phyloP scores from a whole-genome alignment of 805 yeast genomes.

The Kodamaea kakaduensis region DNA sequence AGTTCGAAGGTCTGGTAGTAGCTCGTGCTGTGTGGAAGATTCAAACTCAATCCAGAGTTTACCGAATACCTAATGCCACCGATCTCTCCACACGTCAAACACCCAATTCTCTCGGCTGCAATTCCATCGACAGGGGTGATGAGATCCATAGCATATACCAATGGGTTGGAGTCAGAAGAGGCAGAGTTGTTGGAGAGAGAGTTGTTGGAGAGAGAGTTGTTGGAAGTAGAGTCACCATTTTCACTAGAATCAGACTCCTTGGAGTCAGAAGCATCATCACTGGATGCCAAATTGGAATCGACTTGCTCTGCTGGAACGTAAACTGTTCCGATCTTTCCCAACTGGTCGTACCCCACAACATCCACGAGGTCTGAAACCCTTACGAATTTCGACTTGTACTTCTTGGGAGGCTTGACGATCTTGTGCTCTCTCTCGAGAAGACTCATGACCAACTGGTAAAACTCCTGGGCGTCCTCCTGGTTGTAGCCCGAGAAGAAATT shows the following conservation, averaged over 20 bases:
- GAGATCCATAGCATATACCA: constrained; percentile 51
- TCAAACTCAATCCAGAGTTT: constrained; percentile 67
- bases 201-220: too few relatives aligned
- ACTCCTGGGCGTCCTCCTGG: constrained; percentile 97
- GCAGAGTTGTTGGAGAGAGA: too few relatives aligned
- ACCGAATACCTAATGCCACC: constrained; percentile 88
- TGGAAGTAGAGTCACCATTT: too few relatives aligned
- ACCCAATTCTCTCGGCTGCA: constrained; percentile 84
- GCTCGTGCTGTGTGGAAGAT: constrained; percentile 51
- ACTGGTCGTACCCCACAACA: constrained; percentile 37
- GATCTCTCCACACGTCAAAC: constrained; percentile 86
- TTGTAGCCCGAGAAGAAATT: constrained; percentile 78
- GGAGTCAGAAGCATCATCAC: too few relatives aligned
- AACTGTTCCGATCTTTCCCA: constrained; percentile 61
- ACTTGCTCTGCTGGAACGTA: constrained; percentile 71
- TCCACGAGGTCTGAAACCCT: constrained; percentile 20
- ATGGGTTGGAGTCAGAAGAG: too few relatives aligned
- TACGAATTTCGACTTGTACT: constrained; percentile 16
- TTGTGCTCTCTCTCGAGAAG: constrained; percentile 58
- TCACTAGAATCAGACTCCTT: constrained; percentile 13
- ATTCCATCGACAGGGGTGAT: constrained; percentile 92
- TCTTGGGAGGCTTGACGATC: constrained; percentile 8
- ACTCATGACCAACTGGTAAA: constrained; percentile 73
- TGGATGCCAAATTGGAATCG: constrained; percentile 60
- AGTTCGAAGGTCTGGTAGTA: constrained; percentile 36